A percentile compares a stretch with the other conserved stretches of the same genome.
Evolutionary conservation across 805 yeast species (phyloP).

Genomic region (Wickerhamomyces chambardii): DNA sequence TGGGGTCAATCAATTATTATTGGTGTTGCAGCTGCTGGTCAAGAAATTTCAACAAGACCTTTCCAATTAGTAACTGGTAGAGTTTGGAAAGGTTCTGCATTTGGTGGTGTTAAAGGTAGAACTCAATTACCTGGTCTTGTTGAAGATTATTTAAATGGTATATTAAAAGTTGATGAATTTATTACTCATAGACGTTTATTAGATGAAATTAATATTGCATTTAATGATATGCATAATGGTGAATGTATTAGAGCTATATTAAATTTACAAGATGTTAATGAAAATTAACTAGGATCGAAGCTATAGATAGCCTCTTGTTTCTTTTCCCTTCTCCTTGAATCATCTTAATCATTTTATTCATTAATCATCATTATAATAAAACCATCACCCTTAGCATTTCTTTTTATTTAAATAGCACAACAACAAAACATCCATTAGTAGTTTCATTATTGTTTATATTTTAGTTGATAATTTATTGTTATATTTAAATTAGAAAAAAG

Average conservation of each 20-base stretch:
- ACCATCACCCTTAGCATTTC: too few relatives aligned
- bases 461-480: too few relatives aligned
- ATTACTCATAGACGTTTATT: constrained; percentile 85
- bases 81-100: constrained; percentile 99
- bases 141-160: constrained; percentile 74
- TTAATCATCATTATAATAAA: too few relatives aligned
- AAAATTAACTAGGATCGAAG: constrained; percentile 1
- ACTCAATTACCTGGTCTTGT: constrained; percentile 89
- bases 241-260: constrained; percentile 90
- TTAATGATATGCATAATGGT: constrained; percentile 92
- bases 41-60: constrained; percentile 95
- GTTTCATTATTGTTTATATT: too few relatives aligned
- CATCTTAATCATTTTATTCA: too few relatives aligned
- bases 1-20: constrained; percentile 96
- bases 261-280: constrained; percentile 29
- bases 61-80: constrained; percentile 99
- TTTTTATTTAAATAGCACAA: too few relatives aligned
- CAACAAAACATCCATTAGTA: too few relatives aligned
- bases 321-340: too few relatives aligned
- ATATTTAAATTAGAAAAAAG: too few relatives aligned
- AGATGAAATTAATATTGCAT: constrained; percentile 75
- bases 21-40: constrained; percentile 98
- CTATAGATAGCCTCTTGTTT: neutral
- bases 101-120: constrained; percentile 98
- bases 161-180: constrained; percentile 86